Base-by-base conservation (phyloP, 352 stramenopile genomes). In the Pythium vanterpoolii region DNA sequence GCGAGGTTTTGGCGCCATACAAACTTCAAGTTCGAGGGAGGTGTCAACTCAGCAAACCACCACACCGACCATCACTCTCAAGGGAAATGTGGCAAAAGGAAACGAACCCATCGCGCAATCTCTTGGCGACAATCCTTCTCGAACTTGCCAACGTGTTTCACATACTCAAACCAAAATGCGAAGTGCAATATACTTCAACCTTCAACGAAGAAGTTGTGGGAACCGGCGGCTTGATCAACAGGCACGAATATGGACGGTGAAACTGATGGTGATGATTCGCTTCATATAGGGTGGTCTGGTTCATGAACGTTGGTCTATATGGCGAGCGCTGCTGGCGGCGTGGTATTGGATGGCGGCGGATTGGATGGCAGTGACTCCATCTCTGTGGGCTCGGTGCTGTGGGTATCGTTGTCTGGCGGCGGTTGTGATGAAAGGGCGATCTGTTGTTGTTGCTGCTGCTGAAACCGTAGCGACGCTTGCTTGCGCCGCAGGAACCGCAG, bases 11-110 rank as follows among this genome's bases (percentile, higher is more conserved):
- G 42, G 28, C 39, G 3, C 5, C 11, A 65, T 65, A 59, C 58
- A 65, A 64, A 64, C 48, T 59, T 59, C 58, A 65, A 65, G 58
- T 54, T 53, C 28, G 27, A 18, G 33, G 48, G 48, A 65, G 58
- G 40, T 36, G 40, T 47, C 6, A 59, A 43, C 52, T 59, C 42
- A 43, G 42, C 42, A 39, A 19, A 44, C 39, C 39, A 45, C 10
- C 27, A 28, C 18, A 10, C 24, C 30, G 56, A 65, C 58, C 58
- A 59, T 59, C 58, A 65, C 58, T 65, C 58, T 59, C 34, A 28
- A 14, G 24, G 24, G 21, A 50, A 53, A 39, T 7, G 47, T 23
- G 23, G 26, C 27, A 36, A 64, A 34, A 21, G 45, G 31, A 64
- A 57, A 57, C 30, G 31, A 52, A 61, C 54, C 43, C 53, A 45